A percentile compares a stretch with the other conserved stretches of the same genome.
Evolutionary conservation across 1,284 basidiomycete species (phyloP).

Genomic region (Peniophora sp.): DNA sequence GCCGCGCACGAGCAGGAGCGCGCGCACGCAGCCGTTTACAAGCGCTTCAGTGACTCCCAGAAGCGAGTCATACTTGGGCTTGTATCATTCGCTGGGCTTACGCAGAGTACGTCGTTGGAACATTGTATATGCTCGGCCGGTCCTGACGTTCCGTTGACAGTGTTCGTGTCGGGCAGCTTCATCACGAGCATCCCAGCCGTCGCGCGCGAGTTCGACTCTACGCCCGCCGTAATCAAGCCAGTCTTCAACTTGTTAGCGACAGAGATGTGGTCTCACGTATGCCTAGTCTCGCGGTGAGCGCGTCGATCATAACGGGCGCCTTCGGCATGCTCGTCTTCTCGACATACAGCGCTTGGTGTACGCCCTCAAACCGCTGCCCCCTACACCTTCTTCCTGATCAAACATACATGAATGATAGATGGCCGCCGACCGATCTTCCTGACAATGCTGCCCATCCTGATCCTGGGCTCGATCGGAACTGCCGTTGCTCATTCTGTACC

Average conservation of each 20-base stretch:
- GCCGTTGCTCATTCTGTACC: constrained; percentile 37
- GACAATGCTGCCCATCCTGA: constrained; percentile 50
- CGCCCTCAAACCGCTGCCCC: constrained; percentile 9
- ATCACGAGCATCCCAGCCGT: constrained; percentile 65
- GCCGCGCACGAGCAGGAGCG: constrained; percentile 2
- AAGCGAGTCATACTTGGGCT: constrained; percentile 44
- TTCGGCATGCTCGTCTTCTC: constrained; percentile 43
- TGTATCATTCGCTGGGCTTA: constrained; percentile 42
- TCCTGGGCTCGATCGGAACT: constrained; percentile 54
- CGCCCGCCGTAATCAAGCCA: constrained; percentile 47
- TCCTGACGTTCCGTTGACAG: constrained; percentile 23
- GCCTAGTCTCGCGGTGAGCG: constrained; percentile 35
- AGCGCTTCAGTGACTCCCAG: constrained; percentile 35
- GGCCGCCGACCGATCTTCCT: constrained; percentile 60
- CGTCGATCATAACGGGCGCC: constrained; percentile 35
- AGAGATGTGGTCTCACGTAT: not conserved
- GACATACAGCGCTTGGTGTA: constrained; percentile 46
- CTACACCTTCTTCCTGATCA: not conserved
- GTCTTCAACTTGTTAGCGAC: constrained; percentile 9
- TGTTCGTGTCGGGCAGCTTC: constrained; percentile 62
- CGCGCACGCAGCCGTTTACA: constrained; percentile 33
- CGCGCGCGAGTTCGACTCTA: constrained; percentile 49
- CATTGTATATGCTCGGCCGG: not conserved
- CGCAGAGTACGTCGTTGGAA: constrained; percentile 33
- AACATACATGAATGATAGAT: constrained; percentile 26